Evolutionary conservation across 2,329 filamentous ascomycete genomes (phyloP).

Genomic region (Rosellinia necatrix): DNA sequence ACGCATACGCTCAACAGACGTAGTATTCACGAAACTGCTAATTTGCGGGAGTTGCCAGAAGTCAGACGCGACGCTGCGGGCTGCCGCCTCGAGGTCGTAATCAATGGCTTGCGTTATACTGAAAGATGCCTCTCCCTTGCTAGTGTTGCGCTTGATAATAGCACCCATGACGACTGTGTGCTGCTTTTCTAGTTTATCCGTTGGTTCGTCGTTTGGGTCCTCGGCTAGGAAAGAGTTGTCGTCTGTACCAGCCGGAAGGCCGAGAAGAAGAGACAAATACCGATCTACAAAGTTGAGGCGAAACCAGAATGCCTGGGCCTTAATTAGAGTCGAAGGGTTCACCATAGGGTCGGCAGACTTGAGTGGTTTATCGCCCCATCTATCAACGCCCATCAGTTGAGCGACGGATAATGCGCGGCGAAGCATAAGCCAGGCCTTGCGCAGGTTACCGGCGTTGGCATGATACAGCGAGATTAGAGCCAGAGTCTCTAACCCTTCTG

Average conservation of each 20-base stretch:
- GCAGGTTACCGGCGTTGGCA: conserved; percentile 57
- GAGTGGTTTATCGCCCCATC: conserved; percentile 40
- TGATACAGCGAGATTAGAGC: conserved; percentile 55
- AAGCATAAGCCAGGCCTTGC: conserved; percentile 57
- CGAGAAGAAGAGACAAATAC: conserved; percentile 56
- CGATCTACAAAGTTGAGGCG: conserved; percentile 56
- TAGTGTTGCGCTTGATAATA: conserved; percentile 54
- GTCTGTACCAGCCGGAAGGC: conserved; percentile 50
- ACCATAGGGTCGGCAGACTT: conserved; percentile 46
- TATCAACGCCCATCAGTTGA: conserved; percentile 55
- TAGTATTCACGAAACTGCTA: conserved; percentile 25
- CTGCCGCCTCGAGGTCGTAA: conserved; percentile 51
- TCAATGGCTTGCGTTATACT: conserved; percentile 51
- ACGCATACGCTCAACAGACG: conserved; percentile 37
- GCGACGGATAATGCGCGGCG: conserved; percentile 56
- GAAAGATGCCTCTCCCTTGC: conserved; percentile 44
- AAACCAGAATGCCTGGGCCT: conserved; percentile 50
- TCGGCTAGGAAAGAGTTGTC: conserved; percentile 46
- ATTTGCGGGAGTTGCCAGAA: conserved; percentile 54
- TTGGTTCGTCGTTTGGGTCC: conserved; percentile 41
- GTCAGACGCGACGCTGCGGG: conserved; percentile 46
- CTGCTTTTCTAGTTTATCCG: conserved; percentile 51
- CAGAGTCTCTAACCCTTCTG: conserved; percentile 59
- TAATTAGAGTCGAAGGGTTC: conserved; percentile 38
- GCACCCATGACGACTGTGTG: conserved; percentile 49